Conservation (phyloP, 805 yeast genomes). For the Cyberlindnera galapagoensis region DNA sequence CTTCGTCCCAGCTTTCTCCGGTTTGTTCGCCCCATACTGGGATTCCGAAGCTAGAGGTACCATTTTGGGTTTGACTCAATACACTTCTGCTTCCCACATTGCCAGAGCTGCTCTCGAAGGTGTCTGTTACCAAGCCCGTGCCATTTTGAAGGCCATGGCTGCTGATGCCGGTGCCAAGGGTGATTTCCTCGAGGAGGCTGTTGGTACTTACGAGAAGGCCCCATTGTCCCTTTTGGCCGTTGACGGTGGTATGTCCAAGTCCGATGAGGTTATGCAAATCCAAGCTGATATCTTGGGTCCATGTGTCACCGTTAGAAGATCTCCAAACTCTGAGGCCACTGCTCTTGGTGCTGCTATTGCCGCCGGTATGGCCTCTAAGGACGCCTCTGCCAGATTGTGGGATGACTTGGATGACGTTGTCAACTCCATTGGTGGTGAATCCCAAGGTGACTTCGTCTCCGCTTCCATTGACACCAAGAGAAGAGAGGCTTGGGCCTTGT, state of each 20-base stretch:
- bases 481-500: constrained; percentile 63
- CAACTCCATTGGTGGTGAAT: constrained; percentile 30
- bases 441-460: constrained; percentile 29
- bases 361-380: constrained; percentile 61
- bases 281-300: constrained; percentile 92
- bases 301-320: constrained; percentile 72
- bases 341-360: constrained; percentile 97
- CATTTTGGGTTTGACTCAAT: constrained; percentile 87
- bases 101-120: constrained; percentile 95
- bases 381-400: constrained; percentile 64
- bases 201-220: constrained; percentile 36
- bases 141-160: constrained; percentile 85
- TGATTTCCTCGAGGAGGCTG: constrained; percentile 49
- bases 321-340: constrained; percentile 82
- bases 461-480: constrained; percentile 47
- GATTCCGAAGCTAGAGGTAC: constrained; percentile 88
- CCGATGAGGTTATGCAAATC: constrained; percentile 87
- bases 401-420: constrained; percentile 63
- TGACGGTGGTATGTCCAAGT: constrained; percentile 94
- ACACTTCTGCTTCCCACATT: constrained; percentile 84
- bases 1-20: constrained; percentile 92
- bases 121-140: constrained; percentile 89
- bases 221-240: constrained; percentile 59
- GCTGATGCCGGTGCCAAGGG: constrained; percentile 61
- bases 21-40: constrained; percentile 96